These are phyloP conservation scores for Bocquillonia castaneifolia DNA, from an alignment of 441 rosid genomes.

Conservation along the genomic window DNA sequence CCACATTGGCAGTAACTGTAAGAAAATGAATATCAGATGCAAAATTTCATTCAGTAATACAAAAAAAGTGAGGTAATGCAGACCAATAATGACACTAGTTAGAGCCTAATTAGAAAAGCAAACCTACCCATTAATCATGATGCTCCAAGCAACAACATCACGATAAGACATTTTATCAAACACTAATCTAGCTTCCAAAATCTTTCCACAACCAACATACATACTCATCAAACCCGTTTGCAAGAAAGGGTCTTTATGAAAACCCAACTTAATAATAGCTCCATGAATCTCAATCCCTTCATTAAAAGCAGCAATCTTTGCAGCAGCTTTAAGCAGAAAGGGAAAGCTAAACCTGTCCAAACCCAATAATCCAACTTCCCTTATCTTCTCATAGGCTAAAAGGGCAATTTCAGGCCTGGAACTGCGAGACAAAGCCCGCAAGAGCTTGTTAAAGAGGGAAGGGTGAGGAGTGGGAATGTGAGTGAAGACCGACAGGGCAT, in stretches of 20 bases:
- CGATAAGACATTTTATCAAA: conserved; percentile 54
- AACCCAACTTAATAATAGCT: conserved; percentile 36
- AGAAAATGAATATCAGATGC: conserved; percentile 8
- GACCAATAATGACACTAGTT: neutral
- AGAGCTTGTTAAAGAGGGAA: conserved; percentile 30
- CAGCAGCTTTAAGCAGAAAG: conserved; percentile 45
- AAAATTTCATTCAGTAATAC: neutral
- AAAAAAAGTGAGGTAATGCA: neutral
- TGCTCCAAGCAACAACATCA: conserved; percentile 57
- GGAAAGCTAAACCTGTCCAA: conserved; percentile 51
- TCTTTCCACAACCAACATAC: conserved; percentile 35
- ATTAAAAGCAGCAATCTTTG: conserved; percentile 36
- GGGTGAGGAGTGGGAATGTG: conserved; percentile 23
- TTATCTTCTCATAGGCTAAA: conserved; percentile 32
- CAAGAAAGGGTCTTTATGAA: conserved; percentile 47
- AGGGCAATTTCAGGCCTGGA: conserved; percentile 29
- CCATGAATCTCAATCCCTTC: conserved; percentile 66
- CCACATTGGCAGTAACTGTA: conserved; percentile 44
- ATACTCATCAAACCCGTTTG: conserved; percentile 42
- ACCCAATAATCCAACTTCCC: conserved; percentile 27
- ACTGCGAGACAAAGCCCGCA: conserved; percentile 38
- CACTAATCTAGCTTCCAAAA: conserved; percentile 39
- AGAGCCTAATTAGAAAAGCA: neutral
- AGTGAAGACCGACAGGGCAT: conserved; percentile 38
- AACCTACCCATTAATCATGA: conserved; percentile 54